Evolutionary conservation across 2,329 filamentous ascomycete genomes (phyloP), one percentile per base, ranked within the genome.

Genomic region (Alternaria burnsii): DNA sequence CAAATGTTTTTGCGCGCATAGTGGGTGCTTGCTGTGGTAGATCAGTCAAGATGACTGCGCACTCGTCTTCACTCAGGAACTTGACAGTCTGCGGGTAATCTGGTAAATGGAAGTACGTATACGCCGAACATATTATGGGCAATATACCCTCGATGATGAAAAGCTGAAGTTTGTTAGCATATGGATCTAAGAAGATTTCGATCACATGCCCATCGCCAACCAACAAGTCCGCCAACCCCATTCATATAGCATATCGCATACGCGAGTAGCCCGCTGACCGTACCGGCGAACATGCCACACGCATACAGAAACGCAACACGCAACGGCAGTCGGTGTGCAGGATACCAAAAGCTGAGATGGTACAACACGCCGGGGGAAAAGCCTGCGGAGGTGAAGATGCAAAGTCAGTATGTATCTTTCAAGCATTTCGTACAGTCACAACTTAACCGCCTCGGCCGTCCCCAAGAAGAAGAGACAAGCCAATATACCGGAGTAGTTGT

Each of bases 221-320:
- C 74, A n/a, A 65, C 67, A 10, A 74, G 58, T 0, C 70, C 85
- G 16, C 79, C 81, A 10, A 82, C 82, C 30, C 81, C 80, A 71
- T 89, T 87, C 56, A 89, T 82, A 67, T 90, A 89, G 20, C 78
- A 80, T 66, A 90, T 89, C 1, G 66, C 71, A 60, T 83, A 84
- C 1, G 86, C 86, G 1, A 89, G 78, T 14, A 89, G 73, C 3
- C 86, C 85, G 30, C 85, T 85, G 68, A 88, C 87, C 1, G 86
- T 86, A 26, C 84, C 85, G 0, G 85, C 84, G 22, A 87, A 76
- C 36, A 84, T 82, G 1, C 84, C 84, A 20, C 83, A 85, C 26
- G 82, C 85, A 70, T 84, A 88, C 69, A 88, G 88, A 22, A 88
- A 78, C 4, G 83, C 83, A 51, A 87, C 81, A 8, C 85, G 78